A percentile compares a stretch with the other conserved stretches of the same genome.
Conservation (phyloP, 2,329 filamentous ascomycete species). For the Exophiala mesophila region DNA sequence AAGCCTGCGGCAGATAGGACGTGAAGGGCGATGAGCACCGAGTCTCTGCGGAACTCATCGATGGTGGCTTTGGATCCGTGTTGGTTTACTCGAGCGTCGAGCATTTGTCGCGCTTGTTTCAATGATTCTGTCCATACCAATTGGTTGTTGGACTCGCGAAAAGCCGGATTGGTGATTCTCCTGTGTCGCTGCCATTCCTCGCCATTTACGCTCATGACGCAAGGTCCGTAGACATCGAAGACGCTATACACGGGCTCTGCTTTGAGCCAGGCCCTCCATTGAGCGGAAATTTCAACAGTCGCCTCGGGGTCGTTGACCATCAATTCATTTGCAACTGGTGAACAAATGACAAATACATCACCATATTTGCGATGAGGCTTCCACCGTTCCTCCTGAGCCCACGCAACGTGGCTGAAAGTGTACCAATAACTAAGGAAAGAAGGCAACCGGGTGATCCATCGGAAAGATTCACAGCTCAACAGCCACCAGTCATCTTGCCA, state of each 20-base stretch:
- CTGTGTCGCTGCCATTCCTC: conserved; percentile 42
- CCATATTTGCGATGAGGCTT: conserved; percentile 9
- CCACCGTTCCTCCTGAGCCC: conserved; percentile 10
- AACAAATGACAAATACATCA: conserved; percentile 15
- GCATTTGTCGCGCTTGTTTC: conserved; percentile 32
- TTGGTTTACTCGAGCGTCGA: conserved; percentile 8
- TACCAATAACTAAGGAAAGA: conserved; percentile 7
- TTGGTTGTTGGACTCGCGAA: conserved; percentile 41
- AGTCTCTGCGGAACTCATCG: conserved; percentile 30
- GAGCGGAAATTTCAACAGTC: conserved; percentile 10
- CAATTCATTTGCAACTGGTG: conserved; percentile 15
- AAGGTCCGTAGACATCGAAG: conserved; percentile 18
- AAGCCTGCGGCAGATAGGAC: conserved; percentile 26
- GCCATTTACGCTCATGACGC: conserved; percentile 20
- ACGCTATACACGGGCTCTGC: conserved; percentile 13
- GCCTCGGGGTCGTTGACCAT: conserved; percentile 13
- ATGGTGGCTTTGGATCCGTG: not conserved
- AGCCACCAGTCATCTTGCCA: conserved; percentile 19
- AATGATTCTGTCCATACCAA: conserved; percentile 38
- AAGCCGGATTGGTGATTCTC: conserved; percentile 38
- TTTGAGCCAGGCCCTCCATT: conserved; percentile 18
- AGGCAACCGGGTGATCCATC: conserved; percentile 4
- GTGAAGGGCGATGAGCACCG: conserved; percentile 34
- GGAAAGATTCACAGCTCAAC: conserved; percentile 5
- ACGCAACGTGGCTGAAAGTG: conserved; percentile 10